Conservation (phyloP, 306 rosid species). For the Cucumis melo region DNA sequence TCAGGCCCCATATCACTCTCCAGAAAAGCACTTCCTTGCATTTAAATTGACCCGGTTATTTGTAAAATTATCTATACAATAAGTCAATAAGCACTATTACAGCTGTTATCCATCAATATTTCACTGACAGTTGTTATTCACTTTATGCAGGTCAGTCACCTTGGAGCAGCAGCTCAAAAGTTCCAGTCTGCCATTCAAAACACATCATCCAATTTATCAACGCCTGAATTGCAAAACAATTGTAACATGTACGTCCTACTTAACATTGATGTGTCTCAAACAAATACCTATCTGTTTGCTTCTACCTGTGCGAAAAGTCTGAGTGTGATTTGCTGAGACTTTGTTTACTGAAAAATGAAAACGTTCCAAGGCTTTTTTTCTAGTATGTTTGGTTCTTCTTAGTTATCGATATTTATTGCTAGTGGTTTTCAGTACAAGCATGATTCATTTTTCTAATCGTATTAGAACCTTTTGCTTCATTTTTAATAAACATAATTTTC, state of each 20-base stretch:
- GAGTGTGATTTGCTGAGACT: background rate
- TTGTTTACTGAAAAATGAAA: background rate
- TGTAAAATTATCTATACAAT: background rate
- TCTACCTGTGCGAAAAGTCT: background rate
- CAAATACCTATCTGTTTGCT: background rate
- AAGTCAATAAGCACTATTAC: background rate
- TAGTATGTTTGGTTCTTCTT: background rate
- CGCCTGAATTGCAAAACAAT: conserved; percentile 85
- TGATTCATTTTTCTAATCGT: background rate
- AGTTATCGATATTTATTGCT: background rate
- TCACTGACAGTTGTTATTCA: background rate
- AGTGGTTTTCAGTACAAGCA: background rate
- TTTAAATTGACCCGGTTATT: background rate
- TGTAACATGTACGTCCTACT: conserved; percentile 69
- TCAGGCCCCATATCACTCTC: background rate
- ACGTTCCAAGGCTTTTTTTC: background rate
- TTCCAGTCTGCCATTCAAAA: conserved; percentile 89
- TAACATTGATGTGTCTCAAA: background rate
- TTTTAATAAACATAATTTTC: background rate
- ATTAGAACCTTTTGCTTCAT: background rate
- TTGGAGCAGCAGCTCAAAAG: conserved; percentile 90
- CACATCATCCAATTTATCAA: conserved; percentile 71
- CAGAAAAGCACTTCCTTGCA: background rate
- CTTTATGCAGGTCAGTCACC: conserved; percentile 72
- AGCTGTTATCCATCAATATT: background rate